Evolutionary conservation across 2,329 filamentous ascomycete species (phyloP).

Genomic region (Aureobasidium melanogenum): DNA sequence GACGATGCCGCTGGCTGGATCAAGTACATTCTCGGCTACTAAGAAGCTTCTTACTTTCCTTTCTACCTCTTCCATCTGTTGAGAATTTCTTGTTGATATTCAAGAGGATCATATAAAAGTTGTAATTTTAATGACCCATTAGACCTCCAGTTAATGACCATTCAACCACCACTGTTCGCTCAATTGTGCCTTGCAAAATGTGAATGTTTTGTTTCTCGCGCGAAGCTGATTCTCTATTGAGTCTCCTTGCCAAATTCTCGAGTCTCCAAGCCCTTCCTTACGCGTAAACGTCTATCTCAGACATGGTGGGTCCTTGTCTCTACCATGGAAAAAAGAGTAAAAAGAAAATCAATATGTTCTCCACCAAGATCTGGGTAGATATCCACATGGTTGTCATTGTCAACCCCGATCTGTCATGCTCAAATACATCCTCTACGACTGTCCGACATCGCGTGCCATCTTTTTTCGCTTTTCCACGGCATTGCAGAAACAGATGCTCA

Average conservation of each 20-base stretch:
- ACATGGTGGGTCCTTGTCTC: not conserved
- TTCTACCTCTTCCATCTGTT: not conserved
- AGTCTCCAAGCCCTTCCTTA: not conserved
- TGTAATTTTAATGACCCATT: not conserved
- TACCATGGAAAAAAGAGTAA: not conserved
- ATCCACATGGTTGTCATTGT: not conserved
- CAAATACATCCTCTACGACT: not conserved
- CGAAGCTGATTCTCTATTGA: not conserved
- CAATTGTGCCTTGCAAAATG: not conserved
- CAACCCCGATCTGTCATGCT: not conserved
- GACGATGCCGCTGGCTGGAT: conserved; percentile 22
- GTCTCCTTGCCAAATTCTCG: not conserved
- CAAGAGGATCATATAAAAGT: not conserved
- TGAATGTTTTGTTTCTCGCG: not conserved
- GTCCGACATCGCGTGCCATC: too few species aligned
- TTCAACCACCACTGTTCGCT: not conserved
- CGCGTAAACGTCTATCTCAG: not conserved
- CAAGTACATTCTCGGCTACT: conserved; percentile 10
- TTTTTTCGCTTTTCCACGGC: too few species aligned
- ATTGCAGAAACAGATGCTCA: too few species aligned
- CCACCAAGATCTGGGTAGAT: not conserved
- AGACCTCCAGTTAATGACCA: not conserved
- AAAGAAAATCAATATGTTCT: not conserved
- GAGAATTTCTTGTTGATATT: not conserved
- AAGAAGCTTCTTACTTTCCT: not conserved